These are phyloP conservation scores for Trichosporon ovoides DNA, from an alignment of 1,284 basidiomycete species.

Conservation along the genomic window DNA sequence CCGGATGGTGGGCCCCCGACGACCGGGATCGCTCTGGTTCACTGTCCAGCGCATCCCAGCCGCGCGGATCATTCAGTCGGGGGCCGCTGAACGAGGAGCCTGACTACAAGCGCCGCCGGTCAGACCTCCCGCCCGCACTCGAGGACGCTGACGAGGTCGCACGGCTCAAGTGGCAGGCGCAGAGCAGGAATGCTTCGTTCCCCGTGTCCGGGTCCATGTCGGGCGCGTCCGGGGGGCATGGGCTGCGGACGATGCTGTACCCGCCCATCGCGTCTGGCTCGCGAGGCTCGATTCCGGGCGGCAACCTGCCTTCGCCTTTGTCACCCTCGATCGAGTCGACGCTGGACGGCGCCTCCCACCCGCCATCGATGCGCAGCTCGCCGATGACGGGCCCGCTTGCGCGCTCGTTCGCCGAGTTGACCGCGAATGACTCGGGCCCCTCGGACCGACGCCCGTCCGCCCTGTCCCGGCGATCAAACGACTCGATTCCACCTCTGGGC, in stretches of 20 bases:
- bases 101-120: constrained; percentile 38
- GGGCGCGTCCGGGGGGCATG: constrained; percentile 10
- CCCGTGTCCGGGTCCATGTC: constrained; percentile 21
- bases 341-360: constrained; percentile 7
- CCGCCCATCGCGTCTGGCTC: constrained; percentile 26
- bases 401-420: constrained; percentile 38
- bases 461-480: constrained; percentile 15
- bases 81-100: constrained; percentile 27
- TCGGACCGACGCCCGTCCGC: constrained; percentile 23
- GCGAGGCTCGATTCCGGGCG: constrained; percentile 26
- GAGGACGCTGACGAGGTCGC: constrained; percentile 40
- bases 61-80: constrained; percentile 8
- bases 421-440: constrained; percentile 24
- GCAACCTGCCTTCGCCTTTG: constrained; percentile 15
- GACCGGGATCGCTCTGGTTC: constrained; percentile 19
- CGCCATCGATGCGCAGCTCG: constrained; percentile 24
- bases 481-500: constrained; percentile 12
- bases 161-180: constrained; percentile 40
- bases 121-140: constrained; percentile 31
- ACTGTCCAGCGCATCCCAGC: constrained; percentile 7
- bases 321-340: constrained; percentile 14
- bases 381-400: constrained; percentile 38
- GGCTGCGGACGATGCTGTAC: constrained; percentile 25
- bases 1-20: constrained; percentile 43
- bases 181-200: constrained; percentile 42